Percentiles rank a stretch among this genome's conserved stretches.
phyloP scores from a whole-genome alignment of 768 basidiomycete species.

The Leccinum arenicola region DNA sequence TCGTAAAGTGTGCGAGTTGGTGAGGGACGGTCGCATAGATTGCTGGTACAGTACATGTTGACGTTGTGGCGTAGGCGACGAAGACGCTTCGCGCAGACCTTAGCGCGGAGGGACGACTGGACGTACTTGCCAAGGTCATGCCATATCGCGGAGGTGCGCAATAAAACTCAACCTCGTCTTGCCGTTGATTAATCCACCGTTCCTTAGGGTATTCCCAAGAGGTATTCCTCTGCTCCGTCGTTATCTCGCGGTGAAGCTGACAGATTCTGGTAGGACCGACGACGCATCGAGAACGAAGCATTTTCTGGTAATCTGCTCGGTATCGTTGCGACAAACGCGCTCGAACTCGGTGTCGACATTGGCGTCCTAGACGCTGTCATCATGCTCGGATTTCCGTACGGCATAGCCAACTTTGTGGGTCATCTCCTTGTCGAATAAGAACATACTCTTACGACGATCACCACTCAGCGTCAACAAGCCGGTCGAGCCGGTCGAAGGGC shows the following conservation, averaged over 20 bases:
- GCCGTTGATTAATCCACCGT: background rate
- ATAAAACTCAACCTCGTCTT: background rate
- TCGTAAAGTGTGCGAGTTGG: conserved; percentile 79
- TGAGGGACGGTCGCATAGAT: conserved; percentile 30
- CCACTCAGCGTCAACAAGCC: conserved; percentile 75
- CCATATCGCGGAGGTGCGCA: conserved; percentile 77
- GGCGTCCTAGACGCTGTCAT: conserved; percentile 86
- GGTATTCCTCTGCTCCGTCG: conserved; percentile 33
- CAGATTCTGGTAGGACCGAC: conserved; percentile 55
- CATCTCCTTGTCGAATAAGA: background rate
- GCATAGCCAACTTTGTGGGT: conserved; percentile 76
- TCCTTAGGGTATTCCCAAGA: conserved; percentile 67
- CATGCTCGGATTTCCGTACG: conserved; percentile 82
- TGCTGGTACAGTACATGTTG: background rate
- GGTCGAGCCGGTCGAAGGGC: conserved; percentile 83
- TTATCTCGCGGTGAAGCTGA: background rate
- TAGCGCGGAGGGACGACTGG: conserved; percentile 70
- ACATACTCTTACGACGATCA: background rate
- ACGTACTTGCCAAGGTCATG: conserved; percentile 74
- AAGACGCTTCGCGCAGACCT: conserved; percentile 70
- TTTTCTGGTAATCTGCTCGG: conserved; percentile 83
- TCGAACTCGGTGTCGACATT: conserved; percentile 91
- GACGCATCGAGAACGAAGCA: conserved; percentile 81
- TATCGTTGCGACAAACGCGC: conserved; percentile 85
- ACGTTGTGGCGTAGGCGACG: conserved; percentile 58